Evolutionary conservation across 2,329 filamentous ascomycete genomes (phyloP), one percentile per base, ranked within the genome.

Genomic region (Chaetomium globosum): DNA sequence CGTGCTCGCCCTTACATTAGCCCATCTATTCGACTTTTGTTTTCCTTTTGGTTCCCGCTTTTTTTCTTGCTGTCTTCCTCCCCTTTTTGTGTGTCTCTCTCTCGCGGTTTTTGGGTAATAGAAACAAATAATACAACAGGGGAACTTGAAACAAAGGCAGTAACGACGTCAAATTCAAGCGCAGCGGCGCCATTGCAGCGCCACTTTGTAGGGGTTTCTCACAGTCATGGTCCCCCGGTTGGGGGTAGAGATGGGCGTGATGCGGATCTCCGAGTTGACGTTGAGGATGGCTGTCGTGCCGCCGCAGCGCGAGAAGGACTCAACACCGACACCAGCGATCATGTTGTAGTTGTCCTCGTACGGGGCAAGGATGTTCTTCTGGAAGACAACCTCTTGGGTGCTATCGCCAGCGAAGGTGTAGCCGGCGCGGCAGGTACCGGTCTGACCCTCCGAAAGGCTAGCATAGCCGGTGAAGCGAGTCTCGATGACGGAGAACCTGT

Each of bases 281-380:
- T 73, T 73, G 63, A 73, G 69, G 63, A 73, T 71, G 54, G 72
- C 71, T 3, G 70, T 71, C 39, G 64, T 67, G 61, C 61, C 63
- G 48, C 72, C 71, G 65, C 72, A 73, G 59, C 52, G 59, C 21
- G 69, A 69, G 61, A 66, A 73, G 28, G 69, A 67, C 67, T 72
- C 64, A 66, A 72, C 36, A 54, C 71, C 72, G 55, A 73, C 70
- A 59, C 71, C 69, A 13, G 71, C 71, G 7, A 73, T 63, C 69
- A 73, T 69, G 68, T 69, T 70, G 66, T 72, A 73, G 69, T 73
- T 73, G 65, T 72, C 71, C 55, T 73, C 72, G 59, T 72, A 70
- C 26, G 72, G 70, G 0, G 70, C 67, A 19, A 67, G 62, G n/a
- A 73, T 62, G 62, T 72, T 72, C 70, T 73, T 73, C 65, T 72